Evolutionary conservation across 352 stramenopile genomes (phyloP).

Genomic region (Pythium brachiatum): DNA sequence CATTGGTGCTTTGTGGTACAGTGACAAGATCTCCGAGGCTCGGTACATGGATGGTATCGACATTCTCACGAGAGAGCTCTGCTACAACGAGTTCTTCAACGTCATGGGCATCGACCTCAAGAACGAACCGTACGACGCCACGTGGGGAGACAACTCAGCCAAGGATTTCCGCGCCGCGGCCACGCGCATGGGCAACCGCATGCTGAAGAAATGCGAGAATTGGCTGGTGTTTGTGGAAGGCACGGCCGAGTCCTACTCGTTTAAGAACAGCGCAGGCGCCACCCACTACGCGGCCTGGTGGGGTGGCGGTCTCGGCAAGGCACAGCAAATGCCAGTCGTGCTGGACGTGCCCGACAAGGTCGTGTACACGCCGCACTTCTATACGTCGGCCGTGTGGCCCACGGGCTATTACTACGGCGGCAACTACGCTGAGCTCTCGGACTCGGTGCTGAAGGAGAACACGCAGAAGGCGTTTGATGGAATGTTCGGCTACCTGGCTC

Average conservation of each 20-base stretch:
- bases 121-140: conserved; percentile 56
- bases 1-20: conserved; percentile 37
- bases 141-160: conserved; percentile 45
- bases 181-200: conserved; percentile 51
- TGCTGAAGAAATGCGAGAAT: conserved; percentile 59
- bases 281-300: conserved; percentile 67
- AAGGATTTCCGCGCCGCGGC: conserved; percentile 51
- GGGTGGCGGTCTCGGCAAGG: conserved; percentile 43
- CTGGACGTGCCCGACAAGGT: conserved; percentile 59
- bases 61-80: conserved; percentile 39
- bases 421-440: conserved; percentile 43
- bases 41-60: conserved; percentile 35
- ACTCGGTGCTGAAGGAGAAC: conserved; percentile 14
- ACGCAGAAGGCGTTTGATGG: conserved; percentile 18
- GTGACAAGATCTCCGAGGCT: conserved; percentile 24
- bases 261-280: conserved; percentile 32
- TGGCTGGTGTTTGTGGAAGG: conserved; percentile 79
- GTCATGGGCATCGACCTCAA: conserved; percentile 73
- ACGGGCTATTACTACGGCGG: conserved; percentile 55
- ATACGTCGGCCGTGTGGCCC: conserved; percentile 56
- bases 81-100: conserved; percentile 61
- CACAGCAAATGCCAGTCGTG: conserved; percentile 38
- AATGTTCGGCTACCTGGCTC: conserved; percentile 27
- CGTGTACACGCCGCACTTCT: conserved; percentile 75
- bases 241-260: conserved; percentile 37